phyloP scores from a whole-genome alignment of 2,329 filamentous ascomycete species.

The Colletotrichum acutatum region DNA sequence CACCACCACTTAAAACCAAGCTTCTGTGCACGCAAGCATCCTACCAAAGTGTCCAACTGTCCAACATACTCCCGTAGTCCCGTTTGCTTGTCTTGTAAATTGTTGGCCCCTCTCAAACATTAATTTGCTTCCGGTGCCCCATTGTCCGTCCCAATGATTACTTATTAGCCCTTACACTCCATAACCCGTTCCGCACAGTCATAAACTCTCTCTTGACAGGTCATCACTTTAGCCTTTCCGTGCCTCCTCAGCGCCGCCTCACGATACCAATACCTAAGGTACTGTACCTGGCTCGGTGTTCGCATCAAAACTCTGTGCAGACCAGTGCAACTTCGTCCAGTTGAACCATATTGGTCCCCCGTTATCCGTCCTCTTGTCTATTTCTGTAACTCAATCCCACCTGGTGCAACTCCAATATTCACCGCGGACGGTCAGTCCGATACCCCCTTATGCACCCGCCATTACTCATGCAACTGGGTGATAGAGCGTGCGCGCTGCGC shows the following conservation, averaged over 20 bases:
- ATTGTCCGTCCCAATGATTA: not conserved
- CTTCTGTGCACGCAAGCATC: no score
- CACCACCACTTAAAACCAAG: not conserved
- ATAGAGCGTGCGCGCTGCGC: not conserved
- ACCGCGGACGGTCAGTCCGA: not conserved
- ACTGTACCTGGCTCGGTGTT: not conserved
- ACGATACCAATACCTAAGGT: not conserved
- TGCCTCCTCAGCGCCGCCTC: not conserved
- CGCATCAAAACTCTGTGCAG: not conserved
- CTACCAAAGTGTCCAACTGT: not conserved
- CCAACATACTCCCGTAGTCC: not conserved
- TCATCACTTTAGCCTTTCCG: not conserved
- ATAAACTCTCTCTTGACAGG: not conserved
- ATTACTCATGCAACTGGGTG: constrained; percentile 1
- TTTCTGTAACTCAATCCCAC: not conserved
- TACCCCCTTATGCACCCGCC: not conserved
- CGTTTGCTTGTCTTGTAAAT: no score
- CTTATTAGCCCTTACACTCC: not conserved
- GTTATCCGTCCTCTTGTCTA: not conserved
- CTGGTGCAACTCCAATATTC: not conserved
- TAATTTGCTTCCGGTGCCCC: not conserved
- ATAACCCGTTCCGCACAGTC: not conserved
- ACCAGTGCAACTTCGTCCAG: not conserved
- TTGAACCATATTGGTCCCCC: not conserved
- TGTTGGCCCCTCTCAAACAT: not conserved